Base-by-base conservation (phyloP, 1,284 basidiomycete species). In the Exobasidium cylindrosporum region DNA sequence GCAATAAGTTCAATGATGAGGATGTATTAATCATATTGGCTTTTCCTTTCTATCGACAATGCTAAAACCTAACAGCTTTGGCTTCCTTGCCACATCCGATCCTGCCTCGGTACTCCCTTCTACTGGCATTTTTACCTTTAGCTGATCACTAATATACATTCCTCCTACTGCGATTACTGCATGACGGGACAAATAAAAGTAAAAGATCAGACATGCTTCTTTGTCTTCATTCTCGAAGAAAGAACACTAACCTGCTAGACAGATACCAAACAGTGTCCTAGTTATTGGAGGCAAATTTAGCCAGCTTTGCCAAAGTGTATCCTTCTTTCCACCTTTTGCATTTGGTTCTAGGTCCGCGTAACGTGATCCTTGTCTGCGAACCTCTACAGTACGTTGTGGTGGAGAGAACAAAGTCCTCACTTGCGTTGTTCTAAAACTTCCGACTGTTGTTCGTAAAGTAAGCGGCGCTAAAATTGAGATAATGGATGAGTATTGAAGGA, bases 291-390 rank as follows among this genome's bases (percentile, higher is more conserved):
- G n/a, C 4, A 55, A 17, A 55, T 55, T 55, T 28, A 30, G 31
- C 53, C 53, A 55, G 30, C 53, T 55, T 44, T 55, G 21, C 53
- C 53, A 55, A 35, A 55, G 32, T 6, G 53, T 30, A 23, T 44
- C 32, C 13, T 31, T 24, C 28, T 55, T 55, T 6, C 47, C 47
- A 24, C 47, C 47, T 28, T 50, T 50, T 4, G 26, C 21, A 2
- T 50, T 50, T 11, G 10, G 7, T 26, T 50, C 47, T 50, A 24
- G 21, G 2, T 24, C 21, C 13, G n/a, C 2, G 26, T 50, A 24
- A 2, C 2, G 17, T 7, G 17, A 7, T 7, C 21, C 47, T 50
- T 26, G 13, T 28, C 21, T 28, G 17, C 26, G 47, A 6, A 5
- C 26, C 26, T 50, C n/a, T 24, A 14, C 46, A n/a, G 7, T 24